Percentiles rank a stretch among this genome's conserved stretches.
phyloP scores from a whole-genome alignment of 192 early-diverging fungal species.

The Obelidium mucronatum region DNA sequence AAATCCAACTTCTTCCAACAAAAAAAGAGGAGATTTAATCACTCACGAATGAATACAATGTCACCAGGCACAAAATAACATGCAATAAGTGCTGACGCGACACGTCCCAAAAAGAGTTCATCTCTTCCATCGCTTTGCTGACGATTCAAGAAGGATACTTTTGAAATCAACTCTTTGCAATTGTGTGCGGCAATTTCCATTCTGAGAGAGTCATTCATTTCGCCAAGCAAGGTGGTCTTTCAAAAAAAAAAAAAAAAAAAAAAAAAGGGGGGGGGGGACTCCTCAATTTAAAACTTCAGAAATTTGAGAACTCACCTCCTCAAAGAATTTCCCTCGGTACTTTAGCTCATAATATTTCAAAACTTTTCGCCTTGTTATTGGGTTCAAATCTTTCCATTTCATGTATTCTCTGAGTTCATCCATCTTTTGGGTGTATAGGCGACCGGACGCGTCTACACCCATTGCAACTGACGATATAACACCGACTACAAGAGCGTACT shows the following conservation, averaged over 20 bases:
- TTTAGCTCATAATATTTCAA: conserved; percentile 41
- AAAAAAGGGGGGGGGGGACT: conserved; percentile 41
- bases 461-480: conserved; percentile 28
- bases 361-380: conserved; percentile 12
- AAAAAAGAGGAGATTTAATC: conserved; percentile 42
- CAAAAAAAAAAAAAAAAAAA: background rate
- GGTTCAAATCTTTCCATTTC: conserved; percentile 19
- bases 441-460: conserved; percentile 32
- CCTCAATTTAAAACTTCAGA: conserved; percentile 49
- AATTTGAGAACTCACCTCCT: conserved; percentile 42
- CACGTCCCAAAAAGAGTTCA: conserved; percentile 35
- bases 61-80: conserved; percentile 42
- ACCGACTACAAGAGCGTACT: conserved; percentile 17
- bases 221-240: conserved; percentile 20
- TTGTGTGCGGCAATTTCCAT: conserved; percentile 43
- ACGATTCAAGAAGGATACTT: conserved; percentile 41
- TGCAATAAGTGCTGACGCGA: conserved; percentile 26
- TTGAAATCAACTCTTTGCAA: conserved; percentile 30
- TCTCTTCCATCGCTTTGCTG: conserved; percentile 39
- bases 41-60: conserved; percentile 30
- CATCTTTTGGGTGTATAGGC: conserved; percentile 34
- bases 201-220: conserved; percentile 35
- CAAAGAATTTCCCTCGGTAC: conserved; percentile 44
- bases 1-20: background rate
- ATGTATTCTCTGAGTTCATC: conserved; percentile 43